Evolutionary conservation across 2,329 filamentous ascomycete species (phyloP).

Genomic region (Trichophyton simii): DNA sequence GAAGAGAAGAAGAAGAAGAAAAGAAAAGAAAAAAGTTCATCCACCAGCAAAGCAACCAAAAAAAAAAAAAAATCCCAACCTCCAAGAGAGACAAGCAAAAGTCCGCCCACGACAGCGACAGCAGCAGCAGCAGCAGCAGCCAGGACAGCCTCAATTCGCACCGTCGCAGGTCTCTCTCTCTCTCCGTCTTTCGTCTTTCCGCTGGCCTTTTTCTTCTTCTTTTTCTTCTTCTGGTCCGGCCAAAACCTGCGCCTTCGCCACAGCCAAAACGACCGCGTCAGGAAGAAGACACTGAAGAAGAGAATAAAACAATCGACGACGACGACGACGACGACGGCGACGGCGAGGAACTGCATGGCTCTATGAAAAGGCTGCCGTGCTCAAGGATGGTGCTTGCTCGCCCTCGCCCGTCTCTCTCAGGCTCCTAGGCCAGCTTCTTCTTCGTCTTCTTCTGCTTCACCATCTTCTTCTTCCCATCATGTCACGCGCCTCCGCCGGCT

Average conservation of each 20-base stretch:
- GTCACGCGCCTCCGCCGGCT: constrained; percentile 70
- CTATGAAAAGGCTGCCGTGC: constrained; percentile 1
- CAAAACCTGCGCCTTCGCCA: no score
- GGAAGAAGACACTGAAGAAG: neutral
- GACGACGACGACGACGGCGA: no score
- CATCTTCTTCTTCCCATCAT: constrained; percentile 45
- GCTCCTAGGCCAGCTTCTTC: constrained; percentile 33
- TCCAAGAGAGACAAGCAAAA: neutral
- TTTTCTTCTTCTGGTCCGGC: neutral
- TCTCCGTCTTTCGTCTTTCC: no score
- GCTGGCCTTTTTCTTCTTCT: neutral
- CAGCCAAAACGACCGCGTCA: neutral
- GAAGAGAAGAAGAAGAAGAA: neutral
- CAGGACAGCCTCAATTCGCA: no score
- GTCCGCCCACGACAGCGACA: neutral
- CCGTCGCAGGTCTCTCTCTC: no score
- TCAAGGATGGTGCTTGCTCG: constrained; percentile 31
- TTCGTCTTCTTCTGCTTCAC: neutral
- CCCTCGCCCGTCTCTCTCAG: constrained; percentile 22
- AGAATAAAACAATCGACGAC: neutral
- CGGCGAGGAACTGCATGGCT: neutral
- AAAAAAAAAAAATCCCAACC: neutral
- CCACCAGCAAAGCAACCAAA: neutral
- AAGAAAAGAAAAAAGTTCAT: no score
- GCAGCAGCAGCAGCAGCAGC: neutral